phyloP scores from a whole-genome alignment of 1,284 basidiomycete species.

The Cryptococcus sp. region DNA sequence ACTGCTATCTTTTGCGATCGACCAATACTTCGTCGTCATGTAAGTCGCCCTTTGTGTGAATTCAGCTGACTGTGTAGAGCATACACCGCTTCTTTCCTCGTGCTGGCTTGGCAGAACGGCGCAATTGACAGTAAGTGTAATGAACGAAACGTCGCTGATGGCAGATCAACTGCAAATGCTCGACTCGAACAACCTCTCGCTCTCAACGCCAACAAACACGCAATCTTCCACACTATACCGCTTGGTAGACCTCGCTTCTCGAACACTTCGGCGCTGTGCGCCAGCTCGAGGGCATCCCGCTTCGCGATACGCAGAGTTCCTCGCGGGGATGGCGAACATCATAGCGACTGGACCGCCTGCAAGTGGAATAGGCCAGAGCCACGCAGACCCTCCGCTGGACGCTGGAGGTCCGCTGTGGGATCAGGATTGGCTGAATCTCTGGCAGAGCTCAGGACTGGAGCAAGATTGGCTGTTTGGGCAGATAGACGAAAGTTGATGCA shows the following conservation, averaged over 20 bases:
- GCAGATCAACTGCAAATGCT: slow-evolving; percentile 10
- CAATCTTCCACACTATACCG: slow-evolving; percentile 18
- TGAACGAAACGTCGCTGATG: neutral
- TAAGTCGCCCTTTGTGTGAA: neutral
- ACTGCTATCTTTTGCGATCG: slow-evolving; percentile 24
- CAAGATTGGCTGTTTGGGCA: slow-evolving; percentile 14
- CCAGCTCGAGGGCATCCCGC: slow-evolving; percentile 19
- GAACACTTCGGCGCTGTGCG: slow-evolving; percentile 11
- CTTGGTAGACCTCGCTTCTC: slow-evolving; percentile 19
- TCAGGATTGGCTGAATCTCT: slow-evolving; percentile 12
- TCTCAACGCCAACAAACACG: neutral
- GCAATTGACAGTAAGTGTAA: slow-evolving; percentile 19
- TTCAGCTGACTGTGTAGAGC: slow-evolving; percentile 9
- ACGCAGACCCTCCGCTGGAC: neutral
- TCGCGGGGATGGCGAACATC: slow-evolving; percentile 12
- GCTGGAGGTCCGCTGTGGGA: slow-evolving; percentile 2
- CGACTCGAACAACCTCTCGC: neutral
- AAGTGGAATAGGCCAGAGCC: neutral
- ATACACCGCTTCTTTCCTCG: slow-evolving; percentile 24
- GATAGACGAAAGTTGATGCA: slow-evolving; percentile 1
- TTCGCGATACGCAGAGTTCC: slow-evolving; percentile 14
- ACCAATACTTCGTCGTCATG: slow-evolving; percentile 30
- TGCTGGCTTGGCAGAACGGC: slow-evolving; percentile 20
- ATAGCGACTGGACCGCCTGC: slow-evolving; percentile 4
- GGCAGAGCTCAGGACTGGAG: slow-evolving; percentile 14